These are phyloP conservation scores for Penicillium verhagenii DNA, from an alignment of 495 filamentous ascomycete species.

Conservation along the genomic window DNA sequence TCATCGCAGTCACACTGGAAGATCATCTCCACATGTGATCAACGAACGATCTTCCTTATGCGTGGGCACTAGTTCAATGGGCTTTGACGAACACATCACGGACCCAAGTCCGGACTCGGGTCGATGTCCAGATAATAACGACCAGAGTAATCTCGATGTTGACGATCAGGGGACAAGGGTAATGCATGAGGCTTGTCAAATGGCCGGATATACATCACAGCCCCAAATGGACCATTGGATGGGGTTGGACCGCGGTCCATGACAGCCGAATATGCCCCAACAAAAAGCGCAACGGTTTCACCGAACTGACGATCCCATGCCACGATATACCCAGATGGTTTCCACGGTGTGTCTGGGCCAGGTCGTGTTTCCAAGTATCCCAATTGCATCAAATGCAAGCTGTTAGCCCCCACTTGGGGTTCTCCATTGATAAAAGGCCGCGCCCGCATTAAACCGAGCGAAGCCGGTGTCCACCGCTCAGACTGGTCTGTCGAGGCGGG, in stretches of 20 bases:
- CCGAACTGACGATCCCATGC: slow-evolving; percentile 37
- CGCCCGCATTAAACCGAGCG: slow-evolving; percentile 34
- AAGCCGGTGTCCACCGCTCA: slow-evolving; percentile 14
- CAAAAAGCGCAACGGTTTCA: slow-evolving; percentile 30
- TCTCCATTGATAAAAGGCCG: slow-evolving; percentile 16
- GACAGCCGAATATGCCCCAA: slow-evolving; percentile 19
- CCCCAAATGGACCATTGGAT: slow-evolving; percentile 18
- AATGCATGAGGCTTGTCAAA: slow-evolving; percentile 4
- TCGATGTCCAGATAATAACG: slow-evolving; percentile 31
- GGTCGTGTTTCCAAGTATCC: slow-evolving; percentile 29
- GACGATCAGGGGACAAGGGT: background rate
- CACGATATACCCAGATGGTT: slow-evolving; percentile 37
- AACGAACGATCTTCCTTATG: background rate
- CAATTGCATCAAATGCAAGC: slow-evolving; percentile 37
- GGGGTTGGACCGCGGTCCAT: slow-evolving; percentile 17
- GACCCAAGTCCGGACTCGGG: slow-evolving; percentile 24
- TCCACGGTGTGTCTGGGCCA: slow-evolving; percentile 19
- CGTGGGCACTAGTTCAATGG: background rate
- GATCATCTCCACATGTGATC: slow-evolving; percentile 1
- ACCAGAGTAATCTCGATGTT: slow-evolving; percentile 6
- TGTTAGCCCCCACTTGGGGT: slow-evolving; percentile 10
- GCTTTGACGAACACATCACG: slow-evolving; percentile 6
- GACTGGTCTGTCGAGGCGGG: slow-evolving; percentile 10
- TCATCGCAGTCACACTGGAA: background rate
- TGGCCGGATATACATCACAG: slow-evolving; percentile 18